phyloP scores from a whole-genome alignment of 108 stramenopile species.

The Cyclostephanos tholiformis region DNA sequence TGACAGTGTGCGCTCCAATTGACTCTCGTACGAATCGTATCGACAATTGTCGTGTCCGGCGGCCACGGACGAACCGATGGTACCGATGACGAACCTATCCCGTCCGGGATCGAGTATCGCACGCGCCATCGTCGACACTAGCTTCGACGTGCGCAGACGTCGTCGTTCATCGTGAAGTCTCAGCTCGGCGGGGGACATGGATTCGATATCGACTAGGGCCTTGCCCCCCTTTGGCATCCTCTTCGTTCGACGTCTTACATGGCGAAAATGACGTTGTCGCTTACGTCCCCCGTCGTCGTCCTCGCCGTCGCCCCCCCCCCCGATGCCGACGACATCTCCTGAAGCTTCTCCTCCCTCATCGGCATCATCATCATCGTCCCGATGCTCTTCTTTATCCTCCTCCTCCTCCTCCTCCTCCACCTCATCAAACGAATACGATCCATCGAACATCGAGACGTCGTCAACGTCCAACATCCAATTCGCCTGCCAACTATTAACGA shows the following conservation, averaged over 20 bases:
- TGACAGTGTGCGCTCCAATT: constrained; percentile 44
- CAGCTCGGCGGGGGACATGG: constrained; percentile 23
- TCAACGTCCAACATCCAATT: constrained; percentile 33
- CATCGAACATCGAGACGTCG: no score
- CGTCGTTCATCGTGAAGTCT: constrained; percentile 8
- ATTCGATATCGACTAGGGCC: constrained; percentile 16
- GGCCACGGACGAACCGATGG: constrained; percentile 55
- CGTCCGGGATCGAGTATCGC: constrained; percentile 53
- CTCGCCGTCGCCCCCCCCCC: background rate
- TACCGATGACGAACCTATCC: constrained; percentile 44
- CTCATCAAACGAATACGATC: no score
- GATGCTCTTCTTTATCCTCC: no score
- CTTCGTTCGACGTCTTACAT: constrained; percentile 12
- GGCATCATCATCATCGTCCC: no score
- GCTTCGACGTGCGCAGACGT: constrained; percentile 33
- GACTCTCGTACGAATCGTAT: constrained; percentile 54
- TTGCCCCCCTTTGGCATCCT: constrained; percentile 32
- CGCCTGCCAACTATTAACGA: constrained; percentile 42
- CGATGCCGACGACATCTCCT: no score
- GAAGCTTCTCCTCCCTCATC: no score
- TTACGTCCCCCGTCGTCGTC: constrained; percentile 14
- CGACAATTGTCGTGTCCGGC: constrained; percentile 61
- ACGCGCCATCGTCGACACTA: constrained; percentile 50
- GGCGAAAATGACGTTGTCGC: no score
- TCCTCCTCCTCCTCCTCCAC: no score